Base-by-base conservation (phyloP, 2,329 filamentous ascomycete genomes). In the Hirsutella minnesotensis region DNA sequence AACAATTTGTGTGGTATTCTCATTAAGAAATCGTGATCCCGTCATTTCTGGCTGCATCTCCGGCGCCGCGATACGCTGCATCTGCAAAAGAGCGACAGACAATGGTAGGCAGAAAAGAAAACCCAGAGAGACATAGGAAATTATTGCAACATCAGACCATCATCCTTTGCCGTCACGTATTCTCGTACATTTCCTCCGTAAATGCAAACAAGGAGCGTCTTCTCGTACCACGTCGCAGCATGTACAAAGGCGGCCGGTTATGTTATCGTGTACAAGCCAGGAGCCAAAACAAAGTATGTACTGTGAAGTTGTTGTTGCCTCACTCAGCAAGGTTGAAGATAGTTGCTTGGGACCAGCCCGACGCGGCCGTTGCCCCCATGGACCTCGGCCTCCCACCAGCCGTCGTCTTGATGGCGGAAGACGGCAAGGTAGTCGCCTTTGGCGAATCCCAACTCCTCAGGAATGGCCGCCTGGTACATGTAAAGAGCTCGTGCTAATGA, bases 301-400 rank as follows among this genome's bases (percentile, higher is more conserved):
- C 38, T 21, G 8, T 27, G 16, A 29, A 40, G 5, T 31, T 12
- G 10, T 35, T 9, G 3, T 8, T 18, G 4, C 19, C 16, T 15
- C 9, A 9, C 12, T 37, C 38, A 74, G 47, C 68, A 70, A 37
- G 70, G 64, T 59, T 79, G 73, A 46, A 83, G 67, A 53, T 83
- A 83, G 57, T 83, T 83, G 61, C 79, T 82, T 49, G 79, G 79
- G 50, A 83, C 78, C 56, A 83, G 67, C 47, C 79, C 79, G 45
- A 72, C 59, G 40, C 64, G 70, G 40, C 73, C 77, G 48, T 71
- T 75, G 49, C 73, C 72, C 20, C 81, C 81, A 38, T 89, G 85
- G 34, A 95, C 78, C 62, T 95, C 90, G 12, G 94, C 94, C 67
- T 98, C 92, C 92, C 94, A 98, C 92, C 92, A 98, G 18, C 92